Base-by-base conservation (phyloP, 2,329 filamentous ascomycete species). In the Thelonectria discophora region DNA sequence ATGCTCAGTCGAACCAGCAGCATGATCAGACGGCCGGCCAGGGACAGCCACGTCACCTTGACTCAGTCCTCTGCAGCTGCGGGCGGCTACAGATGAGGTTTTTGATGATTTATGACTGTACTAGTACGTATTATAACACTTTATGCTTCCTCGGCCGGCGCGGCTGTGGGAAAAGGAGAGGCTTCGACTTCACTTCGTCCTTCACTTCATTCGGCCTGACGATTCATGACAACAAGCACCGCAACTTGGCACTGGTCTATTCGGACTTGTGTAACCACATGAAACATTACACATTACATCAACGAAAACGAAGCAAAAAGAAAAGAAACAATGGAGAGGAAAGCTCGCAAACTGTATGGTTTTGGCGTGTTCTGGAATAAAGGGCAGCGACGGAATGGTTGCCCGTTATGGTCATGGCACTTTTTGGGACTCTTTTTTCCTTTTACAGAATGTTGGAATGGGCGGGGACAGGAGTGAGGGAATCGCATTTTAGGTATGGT, bases 1-100 rank as follows among this genome's bases (percentile, higher is more conserved):
- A 72, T 80, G 61, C 72, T 83, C 37, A 77, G 75, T 60, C 79
- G 84, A 58, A 76, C 78, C 5, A 78, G 77, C 62, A 87, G 82
- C 67, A 71, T 85, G 55, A 80, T 76, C 63, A 74, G 80, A 66
- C 71, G 78, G 54, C 72, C 75, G 20, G 79, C 78, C 52, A 79
- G 82, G 55, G 80, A 81, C 56, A 81, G 78, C 66, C 66, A 71
- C 51, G 65, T 61, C 53, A 48, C 58, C 68, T 17, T 62, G 72
- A 45, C 65, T 58, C 46, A 79, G 82, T 30, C 75, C 77, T 75
- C 78, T 58, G 74, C 79, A 37, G 76, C 79, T 37, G 69, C 78
- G 13, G 76, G 79, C 64, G 73, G 75, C 59, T 84, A 83, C 72
- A 78, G 82, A 75, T 84, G 73, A 80, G 71, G 65, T 64, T 65